phyloP scores from a whole-genome alignment of 352 stramenopile species.

The Pelagophyceae sp. region DNA sequence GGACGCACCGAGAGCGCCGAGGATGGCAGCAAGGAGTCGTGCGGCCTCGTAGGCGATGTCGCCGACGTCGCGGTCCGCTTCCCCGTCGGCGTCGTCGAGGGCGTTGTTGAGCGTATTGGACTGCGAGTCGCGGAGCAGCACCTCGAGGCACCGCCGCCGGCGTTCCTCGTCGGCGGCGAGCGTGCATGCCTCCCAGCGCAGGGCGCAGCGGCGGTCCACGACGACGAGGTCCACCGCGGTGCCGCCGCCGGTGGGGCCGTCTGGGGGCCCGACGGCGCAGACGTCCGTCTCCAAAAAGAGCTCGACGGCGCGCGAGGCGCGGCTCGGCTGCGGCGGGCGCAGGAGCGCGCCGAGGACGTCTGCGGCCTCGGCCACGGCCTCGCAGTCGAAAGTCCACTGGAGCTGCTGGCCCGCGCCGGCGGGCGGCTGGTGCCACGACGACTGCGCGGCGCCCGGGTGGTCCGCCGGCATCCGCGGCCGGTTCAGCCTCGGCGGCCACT shows the following conservation, averaged over 20 bases:
- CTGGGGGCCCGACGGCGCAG: neutral
- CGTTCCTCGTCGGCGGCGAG: neutral
- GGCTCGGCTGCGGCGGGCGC: neutral
- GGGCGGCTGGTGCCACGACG: no score
- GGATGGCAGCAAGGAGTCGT: neutral
- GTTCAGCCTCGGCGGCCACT: neutral
- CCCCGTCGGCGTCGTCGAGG: no score
- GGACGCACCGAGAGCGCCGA: neutral
- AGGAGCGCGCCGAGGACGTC: neutral
- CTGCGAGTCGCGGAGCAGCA: neutral
- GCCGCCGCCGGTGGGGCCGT: neutral
- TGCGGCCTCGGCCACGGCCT: neutral
- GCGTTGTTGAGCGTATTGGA: neutral
- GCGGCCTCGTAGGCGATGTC: neutral
- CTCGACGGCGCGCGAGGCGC: neutral
- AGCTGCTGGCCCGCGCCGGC: neutral
- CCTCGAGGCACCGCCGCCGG: neutral
- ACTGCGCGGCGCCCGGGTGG: no score
- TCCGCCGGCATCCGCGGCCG: no score
- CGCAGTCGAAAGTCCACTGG: neutral
- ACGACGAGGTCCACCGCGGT: neutral
- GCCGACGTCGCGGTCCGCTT: neutral
- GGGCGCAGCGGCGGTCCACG: neutral
- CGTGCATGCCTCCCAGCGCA: no score
- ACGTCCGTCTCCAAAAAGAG: constrained; percentile 15